These are phyloP conservation scores for Phyllosticta ampelicida DNA, from an alignment of 2,329 filamentous ascomycete species.

Conservation along the genomic window DNA sequence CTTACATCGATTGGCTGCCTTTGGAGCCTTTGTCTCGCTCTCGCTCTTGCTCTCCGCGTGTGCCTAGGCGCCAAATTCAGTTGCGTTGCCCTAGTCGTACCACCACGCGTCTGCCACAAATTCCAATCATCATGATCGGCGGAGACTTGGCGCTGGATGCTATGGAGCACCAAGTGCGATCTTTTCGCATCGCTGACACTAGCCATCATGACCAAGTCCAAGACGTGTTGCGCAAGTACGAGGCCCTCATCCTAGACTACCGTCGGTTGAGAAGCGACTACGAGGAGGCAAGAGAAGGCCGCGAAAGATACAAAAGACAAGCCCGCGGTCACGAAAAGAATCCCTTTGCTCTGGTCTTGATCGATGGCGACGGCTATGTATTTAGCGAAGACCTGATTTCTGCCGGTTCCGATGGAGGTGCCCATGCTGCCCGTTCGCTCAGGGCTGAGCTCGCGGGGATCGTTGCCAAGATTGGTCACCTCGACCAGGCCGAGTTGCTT, in stretches of 20 bases:
- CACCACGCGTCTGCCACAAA: background rate
- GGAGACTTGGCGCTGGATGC: conserved; percentile 8
- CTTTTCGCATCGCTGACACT: conserved; percentile 2
- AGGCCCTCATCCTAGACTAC: conserved; percentile 7
- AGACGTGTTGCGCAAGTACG: conserved; percentile 9
- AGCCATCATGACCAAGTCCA: conserved; percentile 7
- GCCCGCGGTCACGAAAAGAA: conserved; percentile 34
- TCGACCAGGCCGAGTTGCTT: conserved; percentile 43
- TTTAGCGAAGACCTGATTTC: conserved; percentile 42
- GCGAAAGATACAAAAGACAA: conserved; percentile 11
- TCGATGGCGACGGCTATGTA: conserved; percentile 52
- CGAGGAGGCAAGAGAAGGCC: conserved; percentile 11
- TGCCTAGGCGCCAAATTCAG: too few relatives aligned
- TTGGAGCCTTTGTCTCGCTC: background rate
- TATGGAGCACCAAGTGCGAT: conserved; percentile 6
- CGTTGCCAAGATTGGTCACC: conserved; percentile 29
- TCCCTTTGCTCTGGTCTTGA: conserved; percentile 49
- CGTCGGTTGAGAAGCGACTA: conserved; percentile 8
- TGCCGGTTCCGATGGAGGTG: conserved; percentile 43
- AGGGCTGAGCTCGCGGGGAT: conserved; percentile 39
- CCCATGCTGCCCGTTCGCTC: conserved; percentile 43
- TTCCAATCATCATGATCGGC: conserved; percentile 1
- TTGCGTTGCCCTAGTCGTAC: background rate
- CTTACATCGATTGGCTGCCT: background rate
- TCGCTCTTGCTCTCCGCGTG: too few relatives aligned